Conservation (phyloP, 108 stramenopile species). For the Nannochloropsis gaditana region DNA sequence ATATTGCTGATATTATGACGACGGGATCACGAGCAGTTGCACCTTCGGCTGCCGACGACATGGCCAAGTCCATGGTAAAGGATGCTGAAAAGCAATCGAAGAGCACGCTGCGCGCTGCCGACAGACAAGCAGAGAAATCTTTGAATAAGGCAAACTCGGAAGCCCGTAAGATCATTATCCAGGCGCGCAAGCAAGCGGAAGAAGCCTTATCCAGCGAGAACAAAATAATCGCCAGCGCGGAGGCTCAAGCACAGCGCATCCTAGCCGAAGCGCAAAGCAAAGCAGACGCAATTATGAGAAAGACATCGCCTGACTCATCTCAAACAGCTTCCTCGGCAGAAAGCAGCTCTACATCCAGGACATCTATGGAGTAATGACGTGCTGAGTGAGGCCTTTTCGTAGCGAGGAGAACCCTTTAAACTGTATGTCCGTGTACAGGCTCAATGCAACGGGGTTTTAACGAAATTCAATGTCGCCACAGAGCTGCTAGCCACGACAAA, state of each 20-base stretch:
- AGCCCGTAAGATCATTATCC: conserved; percentile 24
- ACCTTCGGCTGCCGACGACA: neutral
- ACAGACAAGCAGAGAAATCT: conserved; percentile 21
- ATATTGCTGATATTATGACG: conserved; percentile 35
- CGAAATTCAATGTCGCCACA: too few relatives aligned
- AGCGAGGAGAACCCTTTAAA: too few relatives aligned
- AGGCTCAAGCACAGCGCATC: conserved; percentile 12
- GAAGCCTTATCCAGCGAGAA: conserved; percentile 4
- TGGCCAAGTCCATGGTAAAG: neutral
- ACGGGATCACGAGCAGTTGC: conserved; percentile 15
- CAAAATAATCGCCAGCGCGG: neutral
- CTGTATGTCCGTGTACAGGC: too few relatives aligned
- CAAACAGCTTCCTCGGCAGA: too few relatives aligned
- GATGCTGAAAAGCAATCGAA: conserved; percentile 9
- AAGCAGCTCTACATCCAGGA: too few relatives aligned
- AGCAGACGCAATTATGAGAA: neutral
- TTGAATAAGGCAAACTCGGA: conserved; percentile 29
- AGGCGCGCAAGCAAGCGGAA: conserved; percentile 27
- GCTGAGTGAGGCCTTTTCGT: too few relatives aligned
- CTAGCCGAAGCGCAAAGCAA: neutral
- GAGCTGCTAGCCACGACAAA: too few relatives aligned
- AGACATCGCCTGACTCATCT: neutral
- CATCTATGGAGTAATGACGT: too few relatives aligned
- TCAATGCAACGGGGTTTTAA: too few relatives aligned
- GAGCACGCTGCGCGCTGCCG: neutral